These are phyloP conservation scores for Nicotiana noctiflora DNA, from an alignment of 257 asterid genomes.

Conservation along the genomic window DNA sequence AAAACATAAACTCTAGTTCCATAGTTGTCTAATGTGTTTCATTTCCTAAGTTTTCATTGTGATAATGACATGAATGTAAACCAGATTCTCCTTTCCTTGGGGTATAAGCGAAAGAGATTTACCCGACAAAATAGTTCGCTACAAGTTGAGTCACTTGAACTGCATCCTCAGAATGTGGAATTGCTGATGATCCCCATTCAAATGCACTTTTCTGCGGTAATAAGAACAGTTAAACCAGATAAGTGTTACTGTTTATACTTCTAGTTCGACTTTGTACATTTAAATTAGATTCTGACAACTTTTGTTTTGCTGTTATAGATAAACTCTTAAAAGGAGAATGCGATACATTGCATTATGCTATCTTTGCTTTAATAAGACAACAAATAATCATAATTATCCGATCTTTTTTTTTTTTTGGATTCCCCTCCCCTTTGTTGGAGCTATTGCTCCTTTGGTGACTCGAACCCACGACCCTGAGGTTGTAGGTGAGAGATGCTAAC, in stretches of 20 bases:
- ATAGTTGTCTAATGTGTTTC: background rate
- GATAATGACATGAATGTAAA: no score
- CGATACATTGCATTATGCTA: background rate
- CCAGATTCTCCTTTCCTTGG: background rate
- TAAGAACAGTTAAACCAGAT: background rate
- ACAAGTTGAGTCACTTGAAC: conserved; percentile 88
- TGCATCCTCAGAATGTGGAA: conserved; percentile 96
- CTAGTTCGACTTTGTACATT: background rate
- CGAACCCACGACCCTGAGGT: no score
- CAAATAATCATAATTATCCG: background rate
- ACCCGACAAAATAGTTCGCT: conserved; percentile 85
- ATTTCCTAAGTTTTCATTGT: background rate
- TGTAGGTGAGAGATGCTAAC: no score
- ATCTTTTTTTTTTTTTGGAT: background rate
- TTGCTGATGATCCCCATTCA: conserved; percentile 82
- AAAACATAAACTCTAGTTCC: background rate
- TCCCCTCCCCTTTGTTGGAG: no score
- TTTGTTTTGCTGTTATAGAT: no score
- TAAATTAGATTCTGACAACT: background rate
- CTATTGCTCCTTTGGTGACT: no score
- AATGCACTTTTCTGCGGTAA: conserved; percentile 83
- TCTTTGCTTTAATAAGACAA: background rate
- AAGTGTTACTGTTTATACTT: background rate
- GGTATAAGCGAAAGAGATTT: background rate
- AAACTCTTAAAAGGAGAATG: no score